Base-by-base conservation (phyloP, 2,329 filamentous ascomycete genomes). In the Aotearoamyces nothofagi region DNA sequence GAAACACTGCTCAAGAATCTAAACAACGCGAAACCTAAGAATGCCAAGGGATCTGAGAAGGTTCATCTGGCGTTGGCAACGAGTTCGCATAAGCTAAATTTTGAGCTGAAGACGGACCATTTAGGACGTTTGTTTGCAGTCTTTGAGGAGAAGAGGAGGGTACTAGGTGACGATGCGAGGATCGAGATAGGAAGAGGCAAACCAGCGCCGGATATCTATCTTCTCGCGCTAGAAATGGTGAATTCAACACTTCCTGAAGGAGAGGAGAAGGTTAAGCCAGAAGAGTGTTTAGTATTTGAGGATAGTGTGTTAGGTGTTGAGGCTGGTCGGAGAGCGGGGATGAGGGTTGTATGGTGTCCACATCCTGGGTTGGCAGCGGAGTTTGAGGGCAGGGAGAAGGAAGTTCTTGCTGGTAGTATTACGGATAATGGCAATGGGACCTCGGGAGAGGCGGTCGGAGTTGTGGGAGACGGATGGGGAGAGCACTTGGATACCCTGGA, bases 211-310 rank as follows among this genome's bases (percentile, higher is more conserved):
- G 87, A 98, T 54, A 98, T 98, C 41, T 96, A 92, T 54, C 57
- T 92, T 6, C 61, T 96, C 1, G 87, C 90, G 0, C 60, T 98
- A 31, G 63, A 79, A 53, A 80, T 75, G 3, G 77, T 98, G 50
- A 98, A 98, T 54, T 68, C 69, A 24, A 70, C 71, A 10, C 60
- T 92, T 5, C 57, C 61, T 0, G 55, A 63, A 3, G 71, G 69
- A 22, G 73, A 78, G 29, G 57, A 64, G 39, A 57, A 67, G 34
- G 76, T 98, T 37, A 61, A 50, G 30, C 83, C 84, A 0, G 78
- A 80, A 40, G 87, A 96, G 54, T 96, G 90, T 49, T 62, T 98
- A 10, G 90, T 96, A 0, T 96, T 98, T 45, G 90, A 98, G 56
- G 90, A 98, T 53, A 82, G 78, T 25, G 86, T 96, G 2, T 82